phyloP scores from a whole-genome alignment of 2,329 filamentous ascomycete species.

The Tolypocladium guangdongense region DNA sequence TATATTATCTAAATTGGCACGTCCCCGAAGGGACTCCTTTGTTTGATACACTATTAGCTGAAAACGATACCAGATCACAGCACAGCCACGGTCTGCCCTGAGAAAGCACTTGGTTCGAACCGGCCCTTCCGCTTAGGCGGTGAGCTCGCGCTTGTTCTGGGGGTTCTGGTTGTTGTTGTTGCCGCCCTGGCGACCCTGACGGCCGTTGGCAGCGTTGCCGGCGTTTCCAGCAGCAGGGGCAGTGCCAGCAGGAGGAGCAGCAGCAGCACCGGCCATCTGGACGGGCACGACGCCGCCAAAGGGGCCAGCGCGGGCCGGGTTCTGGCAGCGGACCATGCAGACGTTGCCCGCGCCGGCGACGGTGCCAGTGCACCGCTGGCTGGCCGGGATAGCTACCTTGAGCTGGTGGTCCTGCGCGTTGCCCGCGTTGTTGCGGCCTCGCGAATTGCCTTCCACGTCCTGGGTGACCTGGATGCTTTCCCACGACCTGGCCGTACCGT shows the following conservation, averaged over 20 bases:
- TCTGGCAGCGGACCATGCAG: constrained; percentile 54
- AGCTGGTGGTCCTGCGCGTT: constrained; percentile 36
- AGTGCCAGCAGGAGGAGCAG: background rate
- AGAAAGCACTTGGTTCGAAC: too few relatives aligned
- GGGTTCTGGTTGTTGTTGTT: background rate
- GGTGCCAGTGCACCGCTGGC: constrained; percentile 46
- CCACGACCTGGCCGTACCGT: constrained; percentile 45
- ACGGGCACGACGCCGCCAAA: constrained; percentile 45
- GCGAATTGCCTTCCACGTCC: constrained; percentile 15
- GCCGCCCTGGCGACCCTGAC: background rate
- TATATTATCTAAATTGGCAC: too few relatives aligned
- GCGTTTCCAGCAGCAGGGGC: background rate
- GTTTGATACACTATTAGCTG: too few relatives aligned
- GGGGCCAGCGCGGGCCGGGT: constrained; percentile 47
- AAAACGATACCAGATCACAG: too few relatives aligned
- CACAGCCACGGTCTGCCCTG: too few relatives aligned
- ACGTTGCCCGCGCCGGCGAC: constrained; percentile 47
- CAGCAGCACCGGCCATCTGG: constrained; percentile 1
- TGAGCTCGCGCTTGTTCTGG: constrained; percentile 5
- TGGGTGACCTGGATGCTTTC: constrained; percentile 40
- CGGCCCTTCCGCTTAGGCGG: constrained; percentile 2
- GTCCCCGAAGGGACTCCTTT: too few relatives aligned
- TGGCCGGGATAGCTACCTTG: constrained; percentile 43
- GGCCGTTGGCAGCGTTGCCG: background rate
- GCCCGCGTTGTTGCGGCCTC: constrained; percentile 31